Evolutionary conservation across 768 basidiomycete genomes (phyloP).

Genomic region (Clavaria fumosa): DNA sequence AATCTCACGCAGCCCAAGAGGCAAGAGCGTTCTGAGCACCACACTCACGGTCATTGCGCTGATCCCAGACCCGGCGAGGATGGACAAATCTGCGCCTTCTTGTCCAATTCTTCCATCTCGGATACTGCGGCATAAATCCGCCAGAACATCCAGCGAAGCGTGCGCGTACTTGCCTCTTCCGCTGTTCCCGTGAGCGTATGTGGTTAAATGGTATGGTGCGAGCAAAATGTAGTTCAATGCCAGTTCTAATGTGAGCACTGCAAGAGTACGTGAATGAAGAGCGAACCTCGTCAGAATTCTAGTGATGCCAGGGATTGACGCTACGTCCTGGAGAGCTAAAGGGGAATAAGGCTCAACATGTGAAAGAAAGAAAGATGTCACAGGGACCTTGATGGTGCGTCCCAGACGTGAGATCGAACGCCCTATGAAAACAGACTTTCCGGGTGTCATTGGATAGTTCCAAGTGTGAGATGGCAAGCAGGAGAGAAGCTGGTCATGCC

Average conservation of each 20-base stretch:
- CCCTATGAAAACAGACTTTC: constrained; percentile 64
- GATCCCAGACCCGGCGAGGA: constrained; percentile 70
- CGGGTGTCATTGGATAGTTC: not conserved
- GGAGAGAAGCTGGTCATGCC: too few relatives aligned
- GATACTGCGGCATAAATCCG: constrained; percentile 24
- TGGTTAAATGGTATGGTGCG: constrained; percentile 3
- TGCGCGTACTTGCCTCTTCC: constrained; percentile 34
- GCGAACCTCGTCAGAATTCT: constrained; percentile 63
- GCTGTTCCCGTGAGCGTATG: constrained; percentile 20
- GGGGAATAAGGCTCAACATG: not conserved
- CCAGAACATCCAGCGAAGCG: constrained; percentile 26
- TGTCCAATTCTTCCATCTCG: constrained; percentile 22
- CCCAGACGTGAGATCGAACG: constrained; percentile 54
- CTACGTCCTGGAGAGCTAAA: constrained; percentile 33
- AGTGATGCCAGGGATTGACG: constrained; percentile 46
- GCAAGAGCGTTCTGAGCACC: constrained; percentile 35
- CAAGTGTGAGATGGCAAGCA: not conserved
- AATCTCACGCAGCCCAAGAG: constrained; percentile 46
- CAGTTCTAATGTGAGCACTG: too few relatives aligned
- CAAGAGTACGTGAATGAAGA: too few relatives aligned
- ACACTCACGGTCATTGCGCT: constrained; percentile 36
- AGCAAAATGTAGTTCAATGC: not conserved
- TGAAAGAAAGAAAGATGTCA: not conserved
- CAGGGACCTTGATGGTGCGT: not conserved
- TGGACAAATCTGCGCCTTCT: constrained; percentile 25